Conservation (phyloP, 495 filamentous ascomycete genomes). For the Daldinia grandis region DNA sequence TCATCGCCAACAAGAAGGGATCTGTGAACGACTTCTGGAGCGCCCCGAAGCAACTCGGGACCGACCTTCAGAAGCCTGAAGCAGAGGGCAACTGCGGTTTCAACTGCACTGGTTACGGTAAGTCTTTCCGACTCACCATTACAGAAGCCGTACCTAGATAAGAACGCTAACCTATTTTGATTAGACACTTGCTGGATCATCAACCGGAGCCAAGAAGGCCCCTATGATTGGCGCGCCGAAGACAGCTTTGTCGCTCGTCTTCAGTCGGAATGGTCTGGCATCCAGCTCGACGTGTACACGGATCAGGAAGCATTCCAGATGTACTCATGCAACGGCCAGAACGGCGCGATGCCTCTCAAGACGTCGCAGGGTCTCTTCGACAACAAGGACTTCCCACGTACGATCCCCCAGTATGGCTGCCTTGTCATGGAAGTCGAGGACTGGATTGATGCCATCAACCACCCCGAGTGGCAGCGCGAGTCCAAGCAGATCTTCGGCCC, state of each 20-base stretch:
- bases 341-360: constrained; percentile 71
- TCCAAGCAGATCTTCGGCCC: constrained; percentile 70
- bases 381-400: constrained; percentile 52
- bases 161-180: constrained; percentile 11
- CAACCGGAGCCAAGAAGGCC: constrained; percentile 57
- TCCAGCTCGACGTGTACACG: constrained; percentile 74
- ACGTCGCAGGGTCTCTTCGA: constrained; percentile 66
- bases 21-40: constrained; percentile 79
- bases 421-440: constrained; percentile 73
- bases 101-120: constrained; percentile 81
- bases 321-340: constrained; percentile 76
- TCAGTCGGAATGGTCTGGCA: constrained; percentile 70
- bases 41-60: constrained; percentile 76
- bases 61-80: constrained; percentile 66
- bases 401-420: constrained; percentile 73
- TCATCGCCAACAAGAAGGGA: constrained; percentile 66
- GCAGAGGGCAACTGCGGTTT: constrained; percentile 70
- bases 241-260: constrained; percentile 67
- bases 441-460: constrained; percentile 85
- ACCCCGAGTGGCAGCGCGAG: constrained; percentile 76
- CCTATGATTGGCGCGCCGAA: constrained; percentile 65
- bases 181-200: constrained; percentile 63
- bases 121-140: constrained; percentile 30
- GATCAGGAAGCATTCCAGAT: constrained; percentile 83
- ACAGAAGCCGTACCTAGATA: not conserved